phyloP scores from a whole-genome alignment of 768 basidiomycete species.

The Steccherinum ochraceum region DNA sequence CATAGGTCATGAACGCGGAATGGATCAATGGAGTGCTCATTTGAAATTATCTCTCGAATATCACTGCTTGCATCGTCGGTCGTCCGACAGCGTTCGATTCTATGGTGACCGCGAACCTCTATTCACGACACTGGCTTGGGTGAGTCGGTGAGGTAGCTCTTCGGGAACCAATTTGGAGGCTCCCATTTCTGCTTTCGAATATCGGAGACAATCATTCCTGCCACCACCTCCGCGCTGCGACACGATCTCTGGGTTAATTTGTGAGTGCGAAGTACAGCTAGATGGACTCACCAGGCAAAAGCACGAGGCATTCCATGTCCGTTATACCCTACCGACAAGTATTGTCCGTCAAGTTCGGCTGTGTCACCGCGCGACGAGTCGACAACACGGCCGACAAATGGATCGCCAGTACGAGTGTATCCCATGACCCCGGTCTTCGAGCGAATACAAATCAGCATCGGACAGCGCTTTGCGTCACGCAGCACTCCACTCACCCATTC shows the following conservation, averaged over 20 bases:
- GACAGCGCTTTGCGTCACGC: neutral
- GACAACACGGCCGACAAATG: slow-evolving; percentile 64
- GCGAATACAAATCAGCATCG: neutral
- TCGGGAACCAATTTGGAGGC: slow-evolving; percentile 59
- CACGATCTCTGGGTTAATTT: neutral
- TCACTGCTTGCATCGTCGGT: too few relatives aligned
- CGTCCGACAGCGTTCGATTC: too few relatives aligned
- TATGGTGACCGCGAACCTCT: too few relatives aligned
- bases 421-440: slow-evolving; percentile 80
- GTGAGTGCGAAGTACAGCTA: neutral
- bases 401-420: slow-evolving; percentile 52
- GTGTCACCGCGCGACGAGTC: slow-evolving; percentile 15
- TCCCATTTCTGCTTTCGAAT: slow-evolving; percentile 38
- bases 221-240: slow-evolving; percentile 53
- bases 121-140: too few relatives aligned
- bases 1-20: too few relatives aligned
- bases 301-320: slow-evolving; percentile 81
- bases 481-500: slow-evolving; percentile 62
- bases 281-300: slow-evolving; percentile 51
- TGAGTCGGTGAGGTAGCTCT: slow-evolving; percentile 25
- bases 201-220: slow-evolving; percentile 49
- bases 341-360: slow-evolving; percentile 47
- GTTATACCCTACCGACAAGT: slow-evolving; percentile 63
- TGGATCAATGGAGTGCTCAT: too few relatives aligned
- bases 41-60: too few relatives aligned